Percentiles rank a stretch among this genome's conserved stretches.
These are phyloP conservation scores for Xylariaceae sp. DNA, from an alignment of 2,329 filamentous ascomycete genomes.

Conservation along the genomic window DNA sequence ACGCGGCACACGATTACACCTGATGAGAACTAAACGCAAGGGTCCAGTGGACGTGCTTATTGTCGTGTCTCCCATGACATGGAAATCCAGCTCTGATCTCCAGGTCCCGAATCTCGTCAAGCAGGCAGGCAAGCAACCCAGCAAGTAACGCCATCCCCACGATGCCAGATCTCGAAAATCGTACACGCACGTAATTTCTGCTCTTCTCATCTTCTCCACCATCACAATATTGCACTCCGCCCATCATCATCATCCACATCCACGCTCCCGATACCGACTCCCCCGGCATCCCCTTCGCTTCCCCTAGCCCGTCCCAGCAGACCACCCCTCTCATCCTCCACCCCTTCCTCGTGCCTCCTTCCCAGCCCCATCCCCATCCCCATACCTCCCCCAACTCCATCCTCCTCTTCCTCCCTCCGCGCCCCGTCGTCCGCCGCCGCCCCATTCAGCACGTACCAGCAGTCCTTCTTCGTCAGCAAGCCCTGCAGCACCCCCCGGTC, in stretches of 20 bases:
- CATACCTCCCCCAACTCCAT: neutral
- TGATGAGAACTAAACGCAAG: too few species aligned
- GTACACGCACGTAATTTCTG: too few species aligned
- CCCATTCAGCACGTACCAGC: conserved; percentile 88
- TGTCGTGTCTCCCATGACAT: too few species aligned
- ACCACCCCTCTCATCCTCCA: neutral
- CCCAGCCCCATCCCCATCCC: neutral
- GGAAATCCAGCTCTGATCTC: too few species aligned
- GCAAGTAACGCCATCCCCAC: too few species aligned
- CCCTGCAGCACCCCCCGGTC: conserved; percentile 80
- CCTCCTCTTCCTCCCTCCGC: conserved; percentile 25
- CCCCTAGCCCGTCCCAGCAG: neutral
- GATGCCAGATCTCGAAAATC: too few species aligned
- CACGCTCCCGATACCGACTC: neutral
- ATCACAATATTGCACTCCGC: too few species aligned
- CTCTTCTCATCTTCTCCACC: too few species aligned
- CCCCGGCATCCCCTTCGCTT: neutral
- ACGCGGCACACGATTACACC: too few species aligned
- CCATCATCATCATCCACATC: neutral
- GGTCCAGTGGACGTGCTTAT: too few species aligned
- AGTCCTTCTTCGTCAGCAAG: conserved; percentile 92
- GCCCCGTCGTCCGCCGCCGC: conserved; percentile 60
- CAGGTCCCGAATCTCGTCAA: too few species aligned
- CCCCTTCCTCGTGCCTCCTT: neutral
- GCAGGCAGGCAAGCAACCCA: too few species aligned